These are phyloP conservation scores for Nemania diffusa DNA, from an alignment of 2,329 filamentous ascomycete genomes.

Conservation along the genomic window DNA sequence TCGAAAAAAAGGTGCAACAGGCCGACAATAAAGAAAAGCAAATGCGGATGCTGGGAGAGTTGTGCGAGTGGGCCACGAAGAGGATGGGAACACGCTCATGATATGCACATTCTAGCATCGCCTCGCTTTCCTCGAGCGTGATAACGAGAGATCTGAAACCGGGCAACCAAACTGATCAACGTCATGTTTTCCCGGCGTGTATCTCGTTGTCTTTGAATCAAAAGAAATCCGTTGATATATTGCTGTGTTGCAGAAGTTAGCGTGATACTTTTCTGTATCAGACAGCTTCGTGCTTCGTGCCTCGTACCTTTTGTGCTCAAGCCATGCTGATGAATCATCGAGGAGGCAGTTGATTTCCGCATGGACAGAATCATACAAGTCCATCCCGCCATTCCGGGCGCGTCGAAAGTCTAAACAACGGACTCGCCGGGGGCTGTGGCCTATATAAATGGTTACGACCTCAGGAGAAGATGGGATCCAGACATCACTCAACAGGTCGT, in stretches of 20 bases:
- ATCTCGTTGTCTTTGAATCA: conserved; percentile 31
- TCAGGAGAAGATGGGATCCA: not conserved
- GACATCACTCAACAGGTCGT: conserved; percentile 1
- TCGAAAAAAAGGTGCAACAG: conserved; percentile 28
- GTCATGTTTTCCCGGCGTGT: conserved; percentile 33
- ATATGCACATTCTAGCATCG: conserved; percentile 37
- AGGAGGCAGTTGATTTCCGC: conserved; percentile 38
- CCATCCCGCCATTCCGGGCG: conserved; percentile 1
- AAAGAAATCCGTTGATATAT: conserved; percentile 30
- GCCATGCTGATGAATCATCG: conserved; percentile 41
- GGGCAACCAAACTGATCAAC: conserved; percentile 14
- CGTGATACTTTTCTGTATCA: conserved; percentile 36
- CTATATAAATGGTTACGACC: conserved; percentile 30
- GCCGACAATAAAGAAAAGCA: conserved; percentile 38
- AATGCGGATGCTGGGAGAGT: conserved; percentile 14
- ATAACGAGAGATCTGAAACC: conserved; percentile 16
- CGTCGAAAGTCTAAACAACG: not conserved
- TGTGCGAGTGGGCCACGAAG: conserved; percentile 39
- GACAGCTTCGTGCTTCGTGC: conserved; percentile 21
- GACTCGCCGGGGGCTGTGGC: not conserved
- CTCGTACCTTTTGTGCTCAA: conserved; percentile 31
- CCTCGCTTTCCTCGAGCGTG: conserved; percentile 16
- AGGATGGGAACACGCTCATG: conserved; percentile 34
- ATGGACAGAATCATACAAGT: conserved; percentile 25
- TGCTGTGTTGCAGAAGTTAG: conserved; percentile 36